Base-by-base conservation (phyloP, 192 early-diverging fungal species). In the Mortierella claussenii region DNA sequence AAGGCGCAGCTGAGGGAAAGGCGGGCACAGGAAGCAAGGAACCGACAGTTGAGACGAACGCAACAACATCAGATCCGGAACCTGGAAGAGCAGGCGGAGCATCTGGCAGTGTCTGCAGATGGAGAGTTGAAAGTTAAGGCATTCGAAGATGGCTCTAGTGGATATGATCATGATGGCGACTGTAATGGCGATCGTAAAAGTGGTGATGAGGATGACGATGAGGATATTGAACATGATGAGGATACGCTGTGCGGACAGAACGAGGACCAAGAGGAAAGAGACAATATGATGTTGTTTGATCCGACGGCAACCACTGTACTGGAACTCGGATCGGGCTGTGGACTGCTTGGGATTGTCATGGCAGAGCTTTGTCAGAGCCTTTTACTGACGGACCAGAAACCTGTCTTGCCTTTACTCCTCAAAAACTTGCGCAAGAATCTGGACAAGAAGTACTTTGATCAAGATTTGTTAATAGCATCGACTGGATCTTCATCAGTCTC, bases 371-470 rank as follows among this genome's bases (percentile, higher is more conserved):
- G 80, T 32, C 67, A 80, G n/a, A 56, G 68, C 27, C 43, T 83
- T 3, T 23, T 74, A 4, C 36, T 83, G 42, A 83, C 81, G 20
- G 81, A 83, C 52, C 81, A 83, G 45, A 63, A 57, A 31, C 69
- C 63, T n/a, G 61, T 83, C n/a, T 44, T 83, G 15, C 69, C 82
- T 4, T 45, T 78, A 10, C 42, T 83, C 3, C 55, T 78, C 51
- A 83, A 83, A 54, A 83, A 83, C 47, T 47, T 83, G 47, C 55
- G 76, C 57, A 69, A 80, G 34, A 83, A 83, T 33, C 42, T 80
- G 30, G 70, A 68, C 24, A 63, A 69, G 36, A 69, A 75, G 44
- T 58, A 69, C 31, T 75, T 75, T 60, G 62, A 65, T 32, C 69
- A 69, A 20, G 55, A 69, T 15, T 0, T 23, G 18, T 9, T 31